Conservation (phyloP, 805 yeast genomes). For the Kazachstania psychrophila region DNA sequence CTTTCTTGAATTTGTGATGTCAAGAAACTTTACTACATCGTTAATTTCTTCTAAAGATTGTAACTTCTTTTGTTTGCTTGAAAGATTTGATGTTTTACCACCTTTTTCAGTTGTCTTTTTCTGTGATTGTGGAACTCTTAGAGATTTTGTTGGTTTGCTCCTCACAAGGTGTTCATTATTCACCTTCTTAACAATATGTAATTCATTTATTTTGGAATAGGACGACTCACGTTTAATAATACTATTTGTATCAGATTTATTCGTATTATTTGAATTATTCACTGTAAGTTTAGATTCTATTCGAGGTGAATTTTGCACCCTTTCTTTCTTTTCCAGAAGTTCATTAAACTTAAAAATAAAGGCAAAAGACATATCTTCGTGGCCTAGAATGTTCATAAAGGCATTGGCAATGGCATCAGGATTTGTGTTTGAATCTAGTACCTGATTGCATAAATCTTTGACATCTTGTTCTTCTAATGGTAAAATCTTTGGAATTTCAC, state of each 20-base stretch:
- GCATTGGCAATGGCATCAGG: conserved; percentile 24
- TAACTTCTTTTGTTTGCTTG: conserved; percentile 35
- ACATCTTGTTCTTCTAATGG: conserved; percentile 26
- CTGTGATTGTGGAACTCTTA: not conserved
- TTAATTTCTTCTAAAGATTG: conserved; percentile 59
- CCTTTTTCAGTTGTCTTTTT: not conserved
- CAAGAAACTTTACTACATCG: conserved; percentile 47
- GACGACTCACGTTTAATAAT: too few species aligned
- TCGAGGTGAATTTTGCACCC: too few species aligned
- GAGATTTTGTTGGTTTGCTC: not conserved
- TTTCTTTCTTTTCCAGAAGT: conserved; percentile 6
- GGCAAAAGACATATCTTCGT: conserved; percentile 24
- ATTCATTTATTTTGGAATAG: too few species aligned
- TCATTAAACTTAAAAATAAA: conserved; percentile 26
- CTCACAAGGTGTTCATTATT: too few species aligned
- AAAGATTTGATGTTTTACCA: not conserved
- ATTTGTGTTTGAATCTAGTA: conserved; percentile 11
- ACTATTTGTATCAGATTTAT: too few species aligned
- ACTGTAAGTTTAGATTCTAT: too few species aligned
- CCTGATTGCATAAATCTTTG: conserved; percentile 21
- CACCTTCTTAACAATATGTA: too few species aligned
- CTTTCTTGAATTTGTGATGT: conserved; percentile 28
- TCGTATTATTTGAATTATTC: too few species aligned
- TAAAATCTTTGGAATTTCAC: conserved; percentile 24
- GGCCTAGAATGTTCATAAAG: conserved; percentile 27